phyloP scores from a whole-genome alignment of 2,329 filamentous ascomycete species.

The Trichoderma asperellum region DNA sequence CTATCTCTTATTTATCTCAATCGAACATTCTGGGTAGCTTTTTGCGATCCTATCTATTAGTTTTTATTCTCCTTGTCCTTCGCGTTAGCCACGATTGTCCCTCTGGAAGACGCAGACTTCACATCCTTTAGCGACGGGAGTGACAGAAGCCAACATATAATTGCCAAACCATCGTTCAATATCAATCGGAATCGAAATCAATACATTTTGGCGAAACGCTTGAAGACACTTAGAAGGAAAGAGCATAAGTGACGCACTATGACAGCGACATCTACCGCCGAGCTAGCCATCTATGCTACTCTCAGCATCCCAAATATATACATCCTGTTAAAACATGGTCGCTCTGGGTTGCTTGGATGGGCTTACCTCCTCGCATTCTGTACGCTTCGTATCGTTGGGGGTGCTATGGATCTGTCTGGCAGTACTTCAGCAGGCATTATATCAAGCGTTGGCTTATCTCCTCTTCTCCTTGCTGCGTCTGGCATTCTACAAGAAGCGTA shows the following conservation, averaged over 20 bases:
- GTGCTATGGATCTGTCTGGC: conserved; percentile 32
- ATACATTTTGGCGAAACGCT: background rate
- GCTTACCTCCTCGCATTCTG: background rate
- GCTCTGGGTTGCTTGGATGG: background rate
- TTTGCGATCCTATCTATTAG: background rate
- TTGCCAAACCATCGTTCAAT: background rate
- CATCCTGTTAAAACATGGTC: background rate
- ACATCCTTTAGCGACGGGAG: background rate
- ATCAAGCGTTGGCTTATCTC: conserved; percentile 45
- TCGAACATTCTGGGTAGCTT: background rate
- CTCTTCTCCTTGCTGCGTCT: conserved; percentile 39
- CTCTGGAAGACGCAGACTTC: background rate
- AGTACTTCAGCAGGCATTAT: conserved; percentile 42
- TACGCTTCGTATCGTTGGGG: background rate
- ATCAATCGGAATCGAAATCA: background rate
- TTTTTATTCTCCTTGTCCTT: background rate
- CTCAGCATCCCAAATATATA: background rate
- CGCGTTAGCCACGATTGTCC: background rate
- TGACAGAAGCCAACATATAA: background rate
- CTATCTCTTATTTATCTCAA: no score
- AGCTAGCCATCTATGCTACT: conserved; percentile 21
- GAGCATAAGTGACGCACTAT: conserved; percentile 16
- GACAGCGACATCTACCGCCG: conserved; percentile 34
- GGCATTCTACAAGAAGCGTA: conserved; percentile 44
- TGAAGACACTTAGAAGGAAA: background rate